Conservation (phyloP, 2,329 filamentous ascomycete genomes). For the Ophiocordyceps camponoti-floridani region DNA sequence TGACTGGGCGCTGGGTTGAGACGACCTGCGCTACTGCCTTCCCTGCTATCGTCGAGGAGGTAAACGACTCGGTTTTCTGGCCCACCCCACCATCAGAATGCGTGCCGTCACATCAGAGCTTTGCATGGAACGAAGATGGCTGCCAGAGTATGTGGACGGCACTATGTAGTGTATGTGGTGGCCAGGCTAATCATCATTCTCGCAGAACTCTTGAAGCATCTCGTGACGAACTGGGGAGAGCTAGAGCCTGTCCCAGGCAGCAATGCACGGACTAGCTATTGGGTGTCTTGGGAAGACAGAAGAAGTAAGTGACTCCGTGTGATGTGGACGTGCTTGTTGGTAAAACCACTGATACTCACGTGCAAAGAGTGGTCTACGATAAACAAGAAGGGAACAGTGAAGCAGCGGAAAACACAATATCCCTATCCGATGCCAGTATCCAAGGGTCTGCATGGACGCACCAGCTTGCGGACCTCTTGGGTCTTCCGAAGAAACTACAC, state of each 20-base stretch:
- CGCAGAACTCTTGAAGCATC: background rate
- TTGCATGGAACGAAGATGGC: background rate
- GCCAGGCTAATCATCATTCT: no score
- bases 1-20: background rate
- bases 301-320: background rate
- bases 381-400: background rate
- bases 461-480: background rate
- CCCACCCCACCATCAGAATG: background rate
- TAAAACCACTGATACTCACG: no score
- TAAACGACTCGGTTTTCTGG: background rate
- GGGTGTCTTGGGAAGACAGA: background rate
- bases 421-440: background rate
- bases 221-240: background rate
- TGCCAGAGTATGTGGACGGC: background rate
- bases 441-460: background rate
- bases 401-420: background rate
- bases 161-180: background rate
- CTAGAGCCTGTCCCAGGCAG: background rate
- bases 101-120: background rate
- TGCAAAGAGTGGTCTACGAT: background rate
- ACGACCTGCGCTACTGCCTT: background rate
- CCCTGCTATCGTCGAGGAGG: background rate
- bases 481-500: slow-evolving; percentile 1
- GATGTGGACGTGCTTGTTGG: background rate
- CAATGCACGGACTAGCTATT: background rate